A percentile compares a stretch with the other conserved stretches of the same genome.
These are phyloP conservation scores for Croton laevigatus DNA, from an alignment of 441 rosid species.

Conservation along the genomic window DNA sequence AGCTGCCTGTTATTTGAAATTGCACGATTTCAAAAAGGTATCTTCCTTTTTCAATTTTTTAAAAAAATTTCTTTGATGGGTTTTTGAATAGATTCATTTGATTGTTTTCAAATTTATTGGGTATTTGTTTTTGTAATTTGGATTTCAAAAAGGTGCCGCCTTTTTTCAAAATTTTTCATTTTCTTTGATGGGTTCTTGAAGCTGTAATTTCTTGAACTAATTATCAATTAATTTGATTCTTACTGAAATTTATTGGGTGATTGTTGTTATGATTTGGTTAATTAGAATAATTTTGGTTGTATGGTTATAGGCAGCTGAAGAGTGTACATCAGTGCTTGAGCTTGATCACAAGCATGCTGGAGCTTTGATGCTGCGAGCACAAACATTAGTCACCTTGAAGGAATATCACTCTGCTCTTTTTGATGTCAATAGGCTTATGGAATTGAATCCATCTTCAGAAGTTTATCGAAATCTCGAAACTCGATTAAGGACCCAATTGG, in stretches of 20 bases:
- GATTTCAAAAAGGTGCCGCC: background rate
- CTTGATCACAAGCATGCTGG: constrained; percentile 86
- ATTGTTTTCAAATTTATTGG: no score
- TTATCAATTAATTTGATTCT: background rate
- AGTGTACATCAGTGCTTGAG: constrained; percentile 88
- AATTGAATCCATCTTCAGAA: constrained; percentile 76
- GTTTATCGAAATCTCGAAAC: constrained; percentile 75
- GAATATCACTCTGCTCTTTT: constrained; percentile 80
- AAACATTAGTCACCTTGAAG: constrained; percentile 76
- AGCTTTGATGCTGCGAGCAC: constrained; percentile 88
- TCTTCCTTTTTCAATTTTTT: background rate
- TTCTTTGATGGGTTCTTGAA: background rate
- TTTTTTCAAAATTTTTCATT: background rate
- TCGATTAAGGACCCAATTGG: constrained; percentile 89
- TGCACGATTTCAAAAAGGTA: constrained; percentile 78
- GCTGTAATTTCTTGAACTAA: background rate
- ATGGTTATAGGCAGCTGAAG: constrained; percentile 71
- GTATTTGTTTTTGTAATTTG: no score
- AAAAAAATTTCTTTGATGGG: background rate
- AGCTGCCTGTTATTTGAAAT: constrained; percentile 84
- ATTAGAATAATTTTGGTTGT: background rate
- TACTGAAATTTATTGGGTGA: background rate
- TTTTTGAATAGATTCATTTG: background rate
- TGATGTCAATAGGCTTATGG: constrained; percentile 82
- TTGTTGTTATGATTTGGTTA: background rate